These are phyloP conservation scores for Myriosclerotinia curreyana DNA, from an alignment of 2,329 filamentous ascomycete genomes.

Conservation along the genomic window DNA sequence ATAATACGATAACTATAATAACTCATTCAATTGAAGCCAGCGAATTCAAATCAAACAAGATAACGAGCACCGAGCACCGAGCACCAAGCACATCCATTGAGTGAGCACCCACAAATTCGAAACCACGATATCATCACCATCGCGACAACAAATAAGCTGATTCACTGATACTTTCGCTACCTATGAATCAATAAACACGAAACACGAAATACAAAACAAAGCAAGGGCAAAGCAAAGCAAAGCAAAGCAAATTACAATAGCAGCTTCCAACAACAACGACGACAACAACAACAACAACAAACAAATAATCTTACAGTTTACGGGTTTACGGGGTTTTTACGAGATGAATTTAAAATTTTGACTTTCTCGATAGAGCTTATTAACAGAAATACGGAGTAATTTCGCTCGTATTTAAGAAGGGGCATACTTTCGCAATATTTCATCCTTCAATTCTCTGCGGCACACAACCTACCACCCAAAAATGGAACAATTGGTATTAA, in stretches of 20 bases:
- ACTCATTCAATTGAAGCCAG: neutral
- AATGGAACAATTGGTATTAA: slow-evolving; percentile 39
- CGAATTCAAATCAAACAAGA: neutral
- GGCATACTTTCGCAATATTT: neutral
- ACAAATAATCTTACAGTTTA: neutral
- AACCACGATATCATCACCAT: slow-evolving; percentile 12
- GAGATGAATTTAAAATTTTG: slow-evolving; percentile 34
- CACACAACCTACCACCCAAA: neutral
- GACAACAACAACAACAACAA: too few species aligned
- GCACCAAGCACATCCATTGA: slow-evolving; percentile 10
- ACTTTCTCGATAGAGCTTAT: slow-evolving; percentile 29
- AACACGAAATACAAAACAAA: neutral
- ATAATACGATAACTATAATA: neutral
- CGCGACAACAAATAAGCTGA: neutral
- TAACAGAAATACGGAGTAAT: slow-evolving; percentile 23
- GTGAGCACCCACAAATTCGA: slow-evolving; percentile 10
- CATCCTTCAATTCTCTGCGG: neutral
- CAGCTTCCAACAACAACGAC: neutral
- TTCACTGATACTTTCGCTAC: slow-evolving; percentile 12
- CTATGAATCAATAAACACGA: too few species aligned
- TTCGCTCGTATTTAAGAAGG: slow-evolving; percentile 15
- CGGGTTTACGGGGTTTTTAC: neutral
- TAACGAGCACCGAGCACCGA: neutral
- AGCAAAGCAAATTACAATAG: neutral
- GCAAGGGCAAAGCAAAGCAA: neutral